Evolutionary conservation across 805 yeast species (phyloP).

Genomic region (Maudiozyma saulgeensis): DNA sequence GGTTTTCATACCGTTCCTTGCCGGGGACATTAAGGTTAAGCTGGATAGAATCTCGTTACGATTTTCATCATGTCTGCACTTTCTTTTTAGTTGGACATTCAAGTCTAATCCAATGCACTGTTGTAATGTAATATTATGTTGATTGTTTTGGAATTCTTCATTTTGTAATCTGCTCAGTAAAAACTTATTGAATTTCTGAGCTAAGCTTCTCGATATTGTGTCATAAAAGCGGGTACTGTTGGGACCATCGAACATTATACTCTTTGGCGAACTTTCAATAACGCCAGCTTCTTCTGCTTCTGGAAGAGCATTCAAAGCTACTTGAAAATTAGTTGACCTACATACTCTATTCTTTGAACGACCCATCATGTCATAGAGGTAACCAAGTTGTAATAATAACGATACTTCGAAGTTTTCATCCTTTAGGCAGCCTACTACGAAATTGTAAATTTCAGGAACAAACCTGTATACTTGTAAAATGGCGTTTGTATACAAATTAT

Average conservation of each 20-base stretch:
- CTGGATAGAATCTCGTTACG: conserved; percentile 15
- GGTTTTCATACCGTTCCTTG: conserved; percentile 20
- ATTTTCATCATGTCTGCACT: conserved; percentile 19
- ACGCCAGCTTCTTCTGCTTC: conserved; percentile 43
- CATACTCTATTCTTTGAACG: conserved; percentile 74
- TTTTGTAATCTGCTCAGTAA: conserved; percentile 16
- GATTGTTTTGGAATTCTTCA: conserved; percentile 21
- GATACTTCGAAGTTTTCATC: conserved; percentile 42
- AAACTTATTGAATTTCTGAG: conserved; percentile 24
- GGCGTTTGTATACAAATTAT: conserved; percentile 69
- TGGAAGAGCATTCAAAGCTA: conserved; percentile 38
- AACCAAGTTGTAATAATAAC: conserved; percentile 73
- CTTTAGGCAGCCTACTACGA: conserved; percentile 47
- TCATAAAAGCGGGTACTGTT: conserved; percentile 14
- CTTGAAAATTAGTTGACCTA: conserved; percentile 70
- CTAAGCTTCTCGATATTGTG: conserved; percentile 9
- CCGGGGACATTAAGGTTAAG: conserved; percentile 22
- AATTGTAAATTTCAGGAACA: conserved; percentile 63
- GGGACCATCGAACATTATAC: not conserved
- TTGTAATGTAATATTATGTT: conserved; percentile 17
- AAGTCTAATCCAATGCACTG: conserved; percentile 27
- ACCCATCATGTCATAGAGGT: conserved; percentile 81
- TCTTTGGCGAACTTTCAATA: conserved; percentile 35
- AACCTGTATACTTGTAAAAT: conserved; percentile 72
- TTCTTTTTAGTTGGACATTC: conserved; percentile 15